Base-by-base conservation (phyloP, 2,329 filamentous ascomycete genomes). In the Colletotrichum lindemuthianum region DNA sequence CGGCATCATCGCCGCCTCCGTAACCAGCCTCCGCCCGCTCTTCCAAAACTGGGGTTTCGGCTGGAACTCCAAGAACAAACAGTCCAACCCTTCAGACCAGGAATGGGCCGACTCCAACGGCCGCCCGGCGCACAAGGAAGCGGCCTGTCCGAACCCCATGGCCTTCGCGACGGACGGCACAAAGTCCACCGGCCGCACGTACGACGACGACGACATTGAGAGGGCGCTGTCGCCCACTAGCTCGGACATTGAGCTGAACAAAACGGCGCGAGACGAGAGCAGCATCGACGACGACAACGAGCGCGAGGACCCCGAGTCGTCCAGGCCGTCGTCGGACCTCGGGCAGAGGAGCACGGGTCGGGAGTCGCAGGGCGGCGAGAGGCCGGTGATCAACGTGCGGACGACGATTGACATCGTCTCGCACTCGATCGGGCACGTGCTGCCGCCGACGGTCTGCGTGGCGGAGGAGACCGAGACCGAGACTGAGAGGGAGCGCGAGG, bases 1-100 rank as follows among this genome's bases (percentile, higher is more conserved):
- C 1, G 75, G 74, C 2, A 77, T 77, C 12, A 72, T 76, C 39
- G 75, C 74, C 24, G 75, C 73, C 11, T 74, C 70, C 41, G 68
- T 73, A 11, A 72, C 74, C 8, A 73, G 72, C 7, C 61, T 76
- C 40, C 70, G 73, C 1, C 74, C 75, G 7, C 71, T 77, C 11
- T 73, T 76, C 59, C 74, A 73, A 37, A 60, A 51, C 43, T 69
- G 70, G 37, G 71, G 69, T 6, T 69, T 74, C 37, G 69, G 71
- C 37, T 54, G 67, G 63, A 55, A 55, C 24, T 47, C 44, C 34
- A 59, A 66, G 13, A 63, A 51, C 44, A 69, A 63, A 15, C 58
- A 53, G 24, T 67, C 65, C 24, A 51, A 56, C 9, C 61, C 63
- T 6, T 52, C 63, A 6, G 47, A 51, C 2, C 36, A 53, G 3